Conservation (phyloP, 805 yeast species). For the Nakazawaea wyomingensis region DNA sequence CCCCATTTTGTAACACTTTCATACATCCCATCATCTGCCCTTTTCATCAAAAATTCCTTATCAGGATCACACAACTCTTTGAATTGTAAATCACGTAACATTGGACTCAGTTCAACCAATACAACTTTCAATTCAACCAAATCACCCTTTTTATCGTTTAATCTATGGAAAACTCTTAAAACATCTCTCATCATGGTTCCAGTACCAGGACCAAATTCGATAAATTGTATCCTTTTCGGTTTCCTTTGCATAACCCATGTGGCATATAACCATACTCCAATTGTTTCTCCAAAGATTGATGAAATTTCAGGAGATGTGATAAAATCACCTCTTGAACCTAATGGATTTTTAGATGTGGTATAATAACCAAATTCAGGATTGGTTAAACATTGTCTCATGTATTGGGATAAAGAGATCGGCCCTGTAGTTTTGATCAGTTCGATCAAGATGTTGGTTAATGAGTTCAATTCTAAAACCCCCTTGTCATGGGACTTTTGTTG, state of each 20-base stretch:
- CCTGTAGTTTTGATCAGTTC: conserved; percentile 64
- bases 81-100: conserved; percentile 54
- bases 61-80: conserved; percentile 37
- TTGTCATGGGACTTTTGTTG: too few species aligned
- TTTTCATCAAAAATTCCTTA: conserved; percentile 14
- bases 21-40: conserved; percentile 28
- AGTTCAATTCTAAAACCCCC: conserved; percentile 1
- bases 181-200: conserved; percentile 75
- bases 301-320: conserved; percentile 85
- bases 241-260: conserved; percentile 53
- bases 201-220: conserved; percentile 83
- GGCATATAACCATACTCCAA: conserved; percentile 67
- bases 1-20: conserved; percentile 45
- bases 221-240: conserved; percentile 45
- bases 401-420: conserved; percentile 66
- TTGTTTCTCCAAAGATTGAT: conserved; percentile 80
- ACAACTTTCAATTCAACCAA: conserved; percentile 30
- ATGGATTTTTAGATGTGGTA: conserved; percentile 62
- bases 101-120: conserved; percentile 68
- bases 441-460: conserved; percentile 28
- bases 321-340: conserved; percentile 60
- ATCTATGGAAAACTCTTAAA: conserved; percentile 40
- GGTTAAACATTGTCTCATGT: conserved; percentile 77
- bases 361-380: conserved; percentile 78
- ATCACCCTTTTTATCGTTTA: conserved; percentile 17